Evolutionary conservation across 371 early-diverging fungal genomes (phyloP).

Genomic region (Apophysomyces ossiformis): DNA sequence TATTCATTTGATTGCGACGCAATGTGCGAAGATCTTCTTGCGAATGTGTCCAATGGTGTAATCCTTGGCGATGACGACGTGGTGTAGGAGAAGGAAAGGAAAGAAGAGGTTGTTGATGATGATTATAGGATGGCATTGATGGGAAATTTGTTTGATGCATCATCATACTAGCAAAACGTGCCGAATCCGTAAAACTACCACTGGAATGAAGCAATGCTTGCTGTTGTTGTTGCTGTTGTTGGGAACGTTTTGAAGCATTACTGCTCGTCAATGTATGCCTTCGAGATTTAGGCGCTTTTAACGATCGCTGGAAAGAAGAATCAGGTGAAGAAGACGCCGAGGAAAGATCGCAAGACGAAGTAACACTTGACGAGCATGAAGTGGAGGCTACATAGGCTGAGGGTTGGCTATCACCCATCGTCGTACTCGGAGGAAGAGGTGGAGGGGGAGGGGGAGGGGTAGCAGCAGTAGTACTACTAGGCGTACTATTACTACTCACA

Average conservation of each 20-base stretch:
- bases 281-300: constrained; percentile 14
- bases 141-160: constrained; percentile 13
- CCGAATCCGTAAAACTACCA: constrained; percentile 23
- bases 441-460: no score
- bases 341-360: constrained; percentile 18
- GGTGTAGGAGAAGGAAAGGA: neutral
- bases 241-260: neutral
- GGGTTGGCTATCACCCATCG: neutral
- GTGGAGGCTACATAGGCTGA: neutral
- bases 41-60: constrained; percentile 27
- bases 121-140: constrained; percentile 24
- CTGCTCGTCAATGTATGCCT: constrained; percentile 6
- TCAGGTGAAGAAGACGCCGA: constrained; percentile 31
- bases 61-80: constrained; percentile 17
- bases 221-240: neutral
- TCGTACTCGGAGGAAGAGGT: no score
- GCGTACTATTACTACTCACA: neutral
- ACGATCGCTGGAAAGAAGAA: constrained; percentile 16
- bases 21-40: constrained; percentile 28
- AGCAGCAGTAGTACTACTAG: no score
- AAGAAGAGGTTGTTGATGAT: constrained; percentile 17
- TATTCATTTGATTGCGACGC: constrained; percentile 15
- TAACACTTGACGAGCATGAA: neutral
- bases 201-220: constrained; percentile 25
- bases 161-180: constrained; percentile 23